Conservation (phyloP, 352 stramenopile species). For the Elongisporangium undulatum region DNA sequence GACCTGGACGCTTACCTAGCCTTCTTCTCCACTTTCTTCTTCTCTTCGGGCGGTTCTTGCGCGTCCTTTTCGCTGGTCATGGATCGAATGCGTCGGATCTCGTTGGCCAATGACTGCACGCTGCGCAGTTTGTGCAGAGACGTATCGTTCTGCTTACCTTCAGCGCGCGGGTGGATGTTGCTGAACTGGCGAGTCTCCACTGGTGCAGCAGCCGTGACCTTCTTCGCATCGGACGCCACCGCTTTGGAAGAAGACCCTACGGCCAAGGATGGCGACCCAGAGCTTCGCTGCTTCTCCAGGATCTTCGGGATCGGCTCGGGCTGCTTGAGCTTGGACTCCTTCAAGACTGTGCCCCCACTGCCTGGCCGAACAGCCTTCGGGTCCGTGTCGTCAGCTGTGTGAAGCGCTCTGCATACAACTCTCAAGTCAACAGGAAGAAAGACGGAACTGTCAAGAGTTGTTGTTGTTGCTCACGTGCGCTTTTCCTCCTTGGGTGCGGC, state of each 20-base stretch:
- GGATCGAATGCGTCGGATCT: conserved; percentile 73
- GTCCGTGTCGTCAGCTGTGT: conserved; percentile 12
- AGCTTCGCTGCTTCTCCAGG: conserved; percentile 29
- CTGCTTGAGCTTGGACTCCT: conserved; percentile 75
- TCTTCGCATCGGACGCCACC: conserved; percentile 17
- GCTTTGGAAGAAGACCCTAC: conserved; percentile 1
- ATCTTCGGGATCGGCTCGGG: conserved; percentile 43
- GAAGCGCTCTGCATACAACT: conserved; percentile 5
- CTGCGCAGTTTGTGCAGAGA: conserved; percentile 65
- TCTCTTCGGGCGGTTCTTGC: conserved; percentile 24
- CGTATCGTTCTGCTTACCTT: conserved; percentile 37
- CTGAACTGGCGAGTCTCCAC: conserved; percentile 23
- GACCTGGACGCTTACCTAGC: conserved; percentile 16
- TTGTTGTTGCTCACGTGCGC: conserved; percentile 13
- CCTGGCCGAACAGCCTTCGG: conserved; percentile 9
- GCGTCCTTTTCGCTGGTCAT: conserved; percentile 35
- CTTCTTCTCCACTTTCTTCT: conserved; percentile 52
- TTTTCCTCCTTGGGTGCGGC: conserved; percentile 27
- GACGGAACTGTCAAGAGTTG: background rate
- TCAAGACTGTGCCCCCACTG: conserved; percentile 13
- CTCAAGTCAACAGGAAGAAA: background rate
- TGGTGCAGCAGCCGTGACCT: conserved; percentile 36
- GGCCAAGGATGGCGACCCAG: conserved; percentile 11
- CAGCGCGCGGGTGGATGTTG: conserved; percentile 14
- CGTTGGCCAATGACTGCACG: conserved; percentile 75